These are phyloP conservation scores for Metrosideros polymorpha DNA, from an alignment of 441 rosid genomes.

Conservation along the genomic window DNA sequence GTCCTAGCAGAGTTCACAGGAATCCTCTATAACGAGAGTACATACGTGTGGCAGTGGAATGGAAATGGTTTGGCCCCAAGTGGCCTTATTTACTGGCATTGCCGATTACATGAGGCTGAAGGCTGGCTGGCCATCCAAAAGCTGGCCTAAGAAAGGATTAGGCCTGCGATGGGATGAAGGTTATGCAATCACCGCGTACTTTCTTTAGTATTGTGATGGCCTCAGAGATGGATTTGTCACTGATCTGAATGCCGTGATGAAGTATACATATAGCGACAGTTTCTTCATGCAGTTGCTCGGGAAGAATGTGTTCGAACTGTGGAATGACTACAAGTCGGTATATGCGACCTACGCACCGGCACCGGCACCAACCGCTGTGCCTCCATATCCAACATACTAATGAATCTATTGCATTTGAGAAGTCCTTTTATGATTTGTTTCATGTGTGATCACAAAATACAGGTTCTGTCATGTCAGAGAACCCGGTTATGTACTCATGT, in stretches of 20 bases:
- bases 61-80: conserved; percentile 4
- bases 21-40: conserved; percentile 26
- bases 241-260: background rate
- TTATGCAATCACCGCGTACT: background rate
- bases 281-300: background rate
- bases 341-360: background rate
- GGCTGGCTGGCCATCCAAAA: background rate
- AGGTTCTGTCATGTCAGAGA: background rate
- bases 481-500: background rate
- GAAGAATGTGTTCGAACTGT: background rate
- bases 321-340: background rate
- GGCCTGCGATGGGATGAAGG: background rate
- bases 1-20: conserved; percentile 16
- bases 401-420: background rate
- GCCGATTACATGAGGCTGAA: conserved; percentile 9
- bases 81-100: conserved; percentile 14
- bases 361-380: background rate
- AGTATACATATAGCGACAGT: background rate
- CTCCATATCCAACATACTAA: background rate
- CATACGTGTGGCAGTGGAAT: conserved; percentile 16
- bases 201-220: background rate
- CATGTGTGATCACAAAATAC: background rate
- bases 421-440: background rate
- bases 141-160: background rate
- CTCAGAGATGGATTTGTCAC: background rate